These are phyloP conservation scores for Prototheca stagnorum DNA, from an alignment of 163 green algal species.

Conservation along the genomic window DNA sequence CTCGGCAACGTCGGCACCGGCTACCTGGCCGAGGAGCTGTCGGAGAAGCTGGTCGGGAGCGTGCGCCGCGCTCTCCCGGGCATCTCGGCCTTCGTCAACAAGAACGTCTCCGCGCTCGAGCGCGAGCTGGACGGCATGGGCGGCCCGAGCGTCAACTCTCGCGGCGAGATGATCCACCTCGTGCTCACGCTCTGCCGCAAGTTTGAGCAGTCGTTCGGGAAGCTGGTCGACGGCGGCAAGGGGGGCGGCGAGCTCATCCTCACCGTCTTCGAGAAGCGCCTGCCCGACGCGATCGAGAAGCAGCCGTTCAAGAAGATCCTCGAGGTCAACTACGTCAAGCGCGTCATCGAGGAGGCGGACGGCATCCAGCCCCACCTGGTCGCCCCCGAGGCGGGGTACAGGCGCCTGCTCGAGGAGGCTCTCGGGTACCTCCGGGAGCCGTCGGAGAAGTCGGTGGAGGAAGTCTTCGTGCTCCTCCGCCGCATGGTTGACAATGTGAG, in stretches of 20 bases:
- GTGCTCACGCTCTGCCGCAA: slow-evolving; percentile 73
- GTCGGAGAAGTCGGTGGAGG: slow-evolving; percentile 49
- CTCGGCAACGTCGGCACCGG: slow-evolving; percentile 59
- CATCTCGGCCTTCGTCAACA: slow-evolving; percentile 72
- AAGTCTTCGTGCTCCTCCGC: slow-evolving; percentile 40
- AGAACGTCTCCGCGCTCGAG: slow-evolving; percentile 46
- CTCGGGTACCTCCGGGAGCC: slow-evolving; percentile 47
- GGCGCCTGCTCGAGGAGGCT: slow-evolving; percentile 37
- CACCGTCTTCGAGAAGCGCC: slow-evolving; percentile 78
- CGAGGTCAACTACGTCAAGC: slow-evolving; percentile 56
- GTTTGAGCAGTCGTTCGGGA: slow-evolving; percentile 66
- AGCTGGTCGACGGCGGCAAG: slow-evolving; percentile 69
- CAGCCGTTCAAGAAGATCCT: slow-evolving; percentile 80
- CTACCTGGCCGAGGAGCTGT: slow-evolving; percentile 64
- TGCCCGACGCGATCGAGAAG: slow-evolving; percentile 74
- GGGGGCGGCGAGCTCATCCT: slow-evolving; percentile 48
- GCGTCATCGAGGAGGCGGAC: slow-evolving; percentile 83
- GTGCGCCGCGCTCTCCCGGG: slow-evolving; percentile 74
- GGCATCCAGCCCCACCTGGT: slow-evolving; percentile 91
- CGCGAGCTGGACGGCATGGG: slow-evolving; percentile 55
- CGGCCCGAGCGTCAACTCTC: slow-evolving; percentile 46
- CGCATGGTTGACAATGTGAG: slow-evolving; percentile 36
- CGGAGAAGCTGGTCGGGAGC: slow-evolving; percentile 56
- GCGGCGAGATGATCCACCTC: slow-evolving; percentile 82
- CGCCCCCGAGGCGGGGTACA: slow-evolving; percentile 85